phyloP scores from a whole-genome alignment of 306 rosid species.

The Corylus heterophylla region DNA sequence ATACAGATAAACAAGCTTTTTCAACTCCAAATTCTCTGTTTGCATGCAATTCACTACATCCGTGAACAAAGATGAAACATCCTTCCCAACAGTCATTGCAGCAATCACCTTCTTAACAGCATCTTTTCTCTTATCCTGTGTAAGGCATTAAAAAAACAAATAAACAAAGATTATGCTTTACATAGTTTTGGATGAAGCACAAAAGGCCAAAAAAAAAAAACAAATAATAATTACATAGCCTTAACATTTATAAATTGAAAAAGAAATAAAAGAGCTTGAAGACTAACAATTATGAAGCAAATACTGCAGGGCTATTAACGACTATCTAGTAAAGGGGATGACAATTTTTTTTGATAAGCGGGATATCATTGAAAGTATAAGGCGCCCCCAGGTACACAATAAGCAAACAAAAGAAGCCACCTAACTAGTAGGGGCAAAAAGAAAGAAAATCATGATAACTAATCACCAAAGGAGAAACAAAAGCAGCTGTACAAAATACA shows the following conservation, averaged over 20 bases:
- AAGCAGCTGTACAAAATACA: too few species aligned
- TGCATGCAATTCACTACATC: slow-evolving; percentile 99
- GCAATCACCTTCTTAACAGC: slow-evolving; percentile 99
- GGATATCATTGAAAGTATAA: too few species aligned
- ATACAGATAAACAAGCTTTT: slow-evolving; percentile 93
- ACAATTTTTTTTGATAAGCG: too few species aligned
- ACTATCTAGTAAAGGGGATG: not conserved
- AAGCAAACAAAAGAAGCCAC: too few species aligned
- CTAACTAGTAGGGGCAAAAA: too few species aligned
- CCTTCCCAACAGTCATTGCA: slow-evolving; percentile 99
- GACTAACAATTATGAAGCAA: not conserved
- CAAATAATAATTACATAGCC: not conserved
- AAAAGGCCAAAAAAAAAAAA: not conserved
- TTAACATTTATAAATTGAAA: not conserved
- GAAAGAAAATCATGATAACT: too few species aligned
- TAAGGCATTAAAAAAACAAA: slow-evolving; percentile 3
- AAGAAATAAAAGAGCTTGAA: too few species aligned
- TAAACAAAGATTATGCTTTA: slow-evolving; percentile 8
- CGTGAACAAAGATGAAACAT: slow-evolving; percentile 92
- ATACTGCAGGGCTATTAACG: not conserved
- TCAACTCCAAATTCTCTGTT: slow-evolving; percentile 96
- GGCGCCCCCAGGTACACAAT: too few species aligned
- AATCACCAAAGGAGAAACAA: too few species aligned
- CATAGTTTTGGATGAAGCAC: slow-evolving; percentile 9
- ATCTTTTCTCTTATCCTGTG: slow-evolving; percentile 97